Evolutionary conservation across 306 rosid species (phyloP).

Genomic region (Sicyos baderoa): DNA sequence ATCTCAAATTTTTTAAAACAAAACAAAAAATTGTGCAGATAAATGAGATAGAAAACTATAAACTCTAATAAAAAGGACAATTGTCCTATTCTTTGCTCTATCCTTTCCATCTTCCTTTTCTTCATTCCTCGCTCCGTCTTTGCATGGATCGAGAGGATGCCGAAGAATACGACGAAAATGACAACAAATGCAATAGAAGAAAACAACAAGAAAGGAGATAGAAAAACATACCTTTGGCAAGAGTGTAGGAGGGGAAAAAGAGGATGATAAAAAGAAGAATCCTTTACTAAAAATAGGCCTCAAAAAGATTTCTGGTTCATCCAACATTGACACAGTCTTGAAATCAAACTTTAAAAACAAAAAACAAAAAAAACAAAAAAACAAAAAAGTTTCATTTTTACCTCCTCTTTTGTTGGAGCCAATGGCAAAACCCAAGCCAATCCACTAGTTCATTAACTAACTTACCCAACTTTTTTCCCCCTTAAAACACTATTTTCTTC

Average conservation of each 20-base stretch:
- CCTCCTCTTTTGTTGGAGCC: conserved; percentile 15
- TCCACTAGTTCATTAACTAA: conserved; percentile 24
- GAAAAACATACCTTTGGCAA: conserved; percentile 35
- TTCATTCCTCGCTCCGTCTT: neutral
- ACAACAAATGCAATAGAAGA: conserved; percentile 15
- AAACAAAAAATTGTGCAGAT: too few relatives aligned
- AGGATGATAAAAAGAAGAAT: conserved; percentile 23
- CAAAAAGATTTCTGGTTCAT: conserved; percentile 23
- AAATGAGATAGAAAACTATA: too few relatives aligned
- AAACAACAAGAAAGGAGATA: neutral
- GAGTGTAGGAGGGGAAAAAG: conserved; percentile 33
- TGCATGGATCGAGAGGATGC: neutral
- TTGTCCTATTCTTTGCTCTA: neutral
- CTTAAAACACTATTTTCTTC: neutral
- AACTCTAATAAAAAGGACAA: too few relatives aligned
- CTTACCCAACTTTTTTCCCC: neutral
- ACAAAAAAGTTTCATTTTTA: conserved; percentile 15
- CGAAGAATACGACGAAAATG: too few relatives aligned
- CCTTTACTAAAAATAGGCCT: conserved; percentile 35
- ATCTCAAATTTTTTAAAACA: too few relatives aligned
- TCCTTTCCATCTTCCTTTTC: neutral
- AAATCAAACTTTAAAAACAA: too few relatives aligned
- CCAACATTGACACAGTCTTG: conserved; percentile 29
- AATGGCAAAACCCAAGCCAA: conserved; percentile 45
- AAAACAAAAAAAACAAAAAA: neutral